Conservation (phyloP, 1,139 yeast species). For the Sugiyamaella pinicola region DNA sequence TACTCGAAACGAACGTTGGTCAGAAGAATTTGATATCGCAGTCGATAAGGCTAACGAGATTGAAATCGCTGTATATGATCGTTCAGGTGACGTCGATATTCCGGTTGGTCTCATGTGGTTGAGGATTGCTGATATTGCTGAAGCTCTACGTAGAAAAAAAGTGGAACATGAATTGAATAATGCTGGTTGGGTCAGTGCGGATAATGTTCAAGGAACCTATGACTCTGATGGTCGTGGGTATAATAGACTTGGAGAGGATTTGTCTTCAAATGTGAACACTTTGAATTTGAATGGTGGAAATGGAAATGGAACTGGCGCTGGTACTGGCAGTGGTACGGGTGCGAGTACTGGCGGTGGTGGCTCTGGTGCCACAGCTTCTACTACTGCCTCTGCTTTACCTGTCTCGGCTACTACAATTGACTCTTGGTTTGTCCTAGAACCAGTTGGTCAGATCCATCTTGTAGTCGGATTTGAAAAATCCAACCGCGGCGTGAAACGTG, state of each 20-base stretch:
- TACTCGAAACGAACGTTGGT: constrained; percentile 80
- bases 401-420: constrained; percentile 45
- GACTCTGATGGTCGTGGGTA: constrained; percentile 14
- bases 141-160: constrained; percentile 88
- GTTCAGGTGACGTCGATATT: constrained; percentile 60
- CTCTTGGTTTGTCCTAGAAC: constrained; percentile 93
- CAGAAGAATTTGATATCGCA: constrained; percentile 75
- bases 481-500: constrained; percentile 50
- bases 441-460: constrained; percentile 84
- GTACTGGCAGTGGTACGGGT: not conserved
- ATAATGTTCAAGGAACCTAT: constrained; percentile 41
- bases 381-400: not conserved
- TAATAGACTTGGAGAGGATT: constrained; percentile 13
- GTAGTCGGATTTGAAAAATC: constrained; percentile 78
- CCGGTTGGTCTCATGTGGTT: constrained; percentile 97
- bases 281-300: constrained; percentile 12
- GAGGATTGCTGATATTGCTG: constrained; percentile 84
- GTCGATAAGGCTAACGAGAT: constrained; percentile 92
- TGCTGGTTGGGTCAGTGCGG: constrained; percentile 88
- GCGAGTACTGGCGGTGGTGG: not conserved
- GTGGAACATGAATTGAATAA: constrained; percentile 72
- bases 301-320: not conserved
- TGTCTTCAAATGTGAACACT: constrained; percentile 4
- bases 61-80: constrained; percentile 84
- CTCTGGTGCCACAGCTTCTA: not conserved